Conservation (phyloP, 805 yeast genomes). For the Phaffomyces thermotolerans region DNA sequence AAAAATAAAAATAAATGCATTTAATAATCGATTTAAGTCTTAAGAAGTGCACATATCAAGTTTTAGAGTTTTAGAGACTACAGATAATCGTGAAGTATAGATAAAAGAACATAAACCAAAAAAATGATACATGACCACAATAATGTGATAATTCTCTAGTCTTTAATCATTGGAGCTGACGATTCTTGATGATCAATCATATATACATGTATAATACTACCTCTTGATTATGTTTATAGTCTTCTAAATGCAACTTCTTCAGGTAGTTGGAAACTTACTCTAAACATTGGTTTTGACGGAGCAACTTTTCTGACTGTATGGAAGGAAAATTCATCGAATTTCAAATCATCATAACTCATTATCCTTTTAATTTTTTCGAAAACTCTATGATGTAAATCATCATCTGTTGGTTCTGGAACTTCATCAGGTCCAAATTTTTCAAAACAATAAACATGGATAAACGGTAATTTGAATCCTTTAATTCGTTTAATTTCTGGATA, state of each 20-base stretch:
- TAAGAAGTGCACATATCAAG: no score
- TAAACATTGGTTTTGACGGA: constrained; percentile 94
- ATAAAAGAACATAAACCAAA: no score
- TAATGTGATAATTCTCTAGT: no score
- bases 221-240: background rate
- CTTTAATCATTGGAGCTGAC: no score
- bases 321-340: constrained; percentile 45
- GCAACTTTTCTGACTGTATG: constrained; percentile 92
- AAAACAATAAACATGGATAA: constrained; percentile 85
- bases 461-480: constrained; percentile 56
- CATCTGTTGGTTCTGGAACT: constrained; percentile 52
- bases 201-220: no score
- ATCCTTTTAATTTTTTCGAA: constrained; percentile 44
- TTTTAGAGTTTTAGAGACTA: no score
- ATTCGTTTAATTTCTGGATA: constrained; percentile 30
- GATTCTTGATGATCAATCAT: no score
- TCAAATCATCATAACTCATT: constrained; percentile 36
- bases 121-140: no score
- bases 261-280: constrained; percentile 74
- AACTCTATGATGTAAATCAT: constrained; percentile 62
- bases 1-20: no score
- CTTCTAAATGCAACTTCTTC: constrained; percentile 50
- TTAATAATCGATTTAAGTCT: no score
- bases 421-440: constrained; percentile 77
- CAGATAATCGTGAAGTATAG: no score